Percentiles rank a stretch among this genome's conserved stretches.
Conservation (phyloP, 2,329 filamentous ascomycete genomes). For the Cyphellophora attinorum region DNA sequence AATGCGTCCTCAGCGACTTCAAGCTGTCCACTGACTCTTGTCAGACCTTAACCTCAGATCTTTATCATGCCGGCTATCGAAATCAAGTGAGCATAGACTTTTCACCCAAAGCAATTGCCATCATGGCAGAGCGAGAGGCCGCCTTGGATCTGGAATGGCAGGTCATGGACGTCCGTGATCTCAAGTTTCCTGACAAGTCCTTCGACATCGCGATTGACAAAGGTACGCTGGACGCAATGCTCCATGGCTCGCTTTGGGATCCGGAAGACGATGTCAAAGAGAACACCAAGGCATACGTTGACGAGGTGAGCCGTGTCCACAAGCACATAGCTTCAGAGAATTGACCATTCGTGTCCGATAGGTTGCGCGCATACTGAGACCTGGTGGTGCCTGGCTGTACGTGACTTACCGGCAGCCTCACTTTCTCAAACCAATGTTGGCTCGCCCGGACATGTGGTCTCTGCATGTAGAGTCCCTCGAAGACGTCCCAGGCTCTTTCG, state of each 20-base stretch:
- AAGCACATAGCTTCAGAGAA: constrained; percentile 3
- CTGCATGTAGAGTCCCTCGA: constrained; percentile 35
- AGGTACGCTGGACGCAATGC: constrained; percentile 47
- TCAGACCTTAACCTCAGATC: constrained; percentile 43
- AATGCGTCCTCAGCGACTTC: not conserved
- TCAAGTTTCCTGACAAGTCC: constrained; percentile 29
- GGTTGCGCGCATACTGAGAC: constrained; percentile 39
- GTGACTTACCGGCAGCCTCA: constrained; percentile 47
- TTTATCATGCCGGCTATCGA: constrained; percentile 38
- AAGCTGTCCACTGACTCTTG: constrained; percentile 1
- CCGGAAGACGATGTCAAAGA: constrained; percentile 40
- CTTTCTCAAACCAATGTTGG: constrained; percentile 42
- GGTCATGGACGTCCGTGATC: constrained; percentile 47
- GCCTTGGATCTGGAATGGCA: constrained; percentile 27
- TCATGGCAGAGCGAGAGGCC: constrained; percentile 40
- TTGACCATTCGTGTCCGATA: constrained; percentile 14
- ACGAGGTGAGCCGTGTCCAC: constrained; percentile 31
- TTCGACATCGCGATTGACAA: constrained; percentile 52
- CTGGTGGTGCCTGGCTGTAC: constrained; percentile 41
- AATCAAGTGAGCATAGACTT: constrained; percentile 50
- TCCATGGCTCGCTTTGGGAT: constrained; percentile 44
- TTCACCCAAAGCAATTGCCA: constrained; percentile 41
- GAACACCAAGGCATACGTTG: constrained; percentile 40
- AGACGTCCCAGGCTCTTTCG: constrained; percentile 32
- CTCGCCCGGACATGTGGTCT: constrained; percentile 33